phyloP scores from a whole-genome alignment of 2,329 filamentous ascomycete genomes.

The Fusarium duplospermum region DNA sequence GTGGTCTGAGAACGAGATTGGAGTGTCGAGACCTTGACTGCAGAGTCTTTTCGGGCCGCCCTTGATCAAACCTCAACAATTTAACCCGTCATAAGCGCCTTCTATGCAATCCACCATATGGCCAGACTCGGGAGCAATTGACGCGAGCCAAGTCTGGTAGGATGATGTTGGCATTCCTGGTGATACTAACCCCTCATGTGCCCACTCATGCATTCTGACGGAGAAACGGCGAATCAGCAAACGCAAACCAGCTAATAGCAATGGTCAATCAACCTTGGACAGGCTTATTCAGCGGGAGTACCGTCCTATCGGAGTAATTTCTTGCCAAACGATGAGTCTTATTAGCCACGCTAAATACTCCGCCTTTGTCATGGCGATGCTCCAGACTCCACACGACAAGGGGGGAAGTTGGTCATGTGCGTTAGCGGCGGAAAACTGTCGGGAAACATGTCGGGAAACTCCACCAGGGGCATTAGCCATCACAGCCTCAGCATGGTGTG shows the following conservation, averaged over 20 bases:
- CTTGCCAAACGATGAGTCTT: not conserved
- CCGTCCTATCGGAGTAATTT: not conserved
- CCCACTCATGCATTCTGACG: not conserved
- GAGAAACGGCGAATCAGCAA: not conserved
- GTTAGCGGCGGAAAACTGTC: not conserved
- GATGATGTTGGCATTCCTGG: not conserved
- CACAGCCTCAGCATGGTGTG: not conserved
- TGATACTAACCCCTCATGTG: not conserved
- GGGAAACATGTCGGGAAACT: not conserved
- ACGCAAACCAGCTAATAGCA: not conserved
- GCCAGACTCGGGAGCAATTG: not conserved
- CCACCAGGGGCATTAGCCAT: not conserved
- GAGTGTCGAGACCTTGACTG: not conserved
- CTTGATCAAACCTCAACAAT: not conserved
- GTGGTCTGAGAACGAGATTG: not conserved
- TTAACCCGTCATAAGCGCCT: not conserved
- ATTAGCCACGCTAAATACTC: not conserved
- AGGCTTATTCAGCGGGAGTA: not conserved
- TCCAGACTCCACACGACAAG: not conserved
- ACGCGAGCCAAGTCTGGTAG: not conserved
- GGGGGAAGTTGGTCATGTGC: not conserved
- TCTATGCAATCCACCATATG: not conserved
- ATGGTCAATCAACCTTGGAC: not conserved
- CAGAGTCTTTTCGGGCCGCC: not conserved
- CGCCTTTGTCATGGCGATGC: not conserved